These are phyloP conservation scores for Zymoseptoria ardabiliae DNA, from an alignment of 2,329 filamentous ascomycete genomes.

Conservation along the genomic window DNA sequence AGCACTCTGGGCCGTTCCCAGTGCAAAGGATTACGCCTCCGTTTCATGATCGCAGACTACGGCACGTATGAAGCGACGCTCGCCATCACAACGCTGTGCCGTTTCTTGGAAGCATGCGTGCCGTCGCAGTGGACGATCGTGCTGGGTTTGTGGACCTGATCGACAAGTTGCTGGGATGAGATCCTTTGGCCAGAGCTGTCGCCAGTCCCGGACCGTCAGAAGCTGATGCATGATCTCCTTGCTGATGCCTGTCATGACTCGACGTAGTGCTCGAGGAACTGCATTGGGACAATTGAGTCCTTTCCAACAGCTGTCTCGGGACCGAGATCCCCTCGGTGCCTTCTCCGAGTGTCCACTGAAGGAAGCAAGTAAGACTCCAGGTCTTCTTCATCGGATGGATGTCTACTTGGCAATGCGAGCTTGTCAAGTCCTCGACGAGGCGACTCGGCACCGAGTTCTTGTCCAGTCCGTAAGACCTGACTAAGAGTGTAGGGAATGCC, in stretches of 20 bases:
- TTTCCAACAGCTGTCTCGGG: neutral
- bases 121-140: neutral
- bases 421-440: neutral
- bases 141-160: neutral
- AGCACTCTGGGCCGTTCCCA: no score
- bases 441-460: neutral
- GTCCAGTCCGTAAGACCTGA: no score
- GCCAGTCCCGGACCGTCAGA: neutral
- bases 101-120: neutral
- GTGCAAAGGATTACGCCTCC: neutral
- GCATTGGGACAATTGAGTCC: neutral
- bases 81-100: neutral
- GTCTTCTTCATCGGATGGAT: neutral
- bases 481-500: neutral
- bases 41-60: neutral
- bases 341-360: neutral
- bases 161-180: neutral
- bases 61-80: neutral
- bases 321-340: neutral
- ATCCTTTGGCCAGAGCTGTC: neutral
- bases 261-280: neutral
- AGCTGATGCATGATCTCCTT: neutral
- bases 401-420: neutral
- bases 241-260: neutral
- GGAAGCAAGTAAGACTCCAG: neutral